A percentile compares a stretch with the other conserved stretches of the same genome.
Conservation (phyloP, 805 yeast species). For the Yamadazyma philogaea region DNA sequence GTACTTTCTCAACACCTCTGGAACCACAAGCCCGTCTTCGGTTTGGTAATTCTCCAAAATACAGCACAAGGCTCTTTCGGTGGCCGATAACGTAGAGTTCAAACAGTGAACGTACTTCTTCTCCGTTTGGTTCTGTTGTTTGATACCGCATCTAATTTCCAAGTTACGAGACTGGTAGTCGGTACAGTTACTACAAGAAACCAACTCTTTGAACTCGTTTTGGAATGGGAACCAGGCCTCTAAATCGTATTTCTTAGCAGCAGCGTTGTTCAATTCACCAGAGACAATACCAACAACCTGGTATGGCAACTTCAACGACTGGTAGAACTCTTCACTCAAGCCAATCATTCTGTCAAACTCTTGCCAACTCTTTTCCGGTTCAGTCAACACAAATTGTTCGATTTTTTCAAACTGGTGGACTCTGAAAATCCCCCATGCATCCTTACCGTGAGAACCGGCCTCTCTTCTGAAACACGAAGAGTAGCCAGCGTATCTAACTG, state of each 20-base stretch:
- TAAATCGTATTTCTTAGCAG: conserved; percentile 97
- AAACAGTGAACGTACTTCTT: conserved; percentile 98
- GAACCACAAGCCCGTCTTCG: conserved; percentile 89
- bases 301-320: conserved; percentile 89
- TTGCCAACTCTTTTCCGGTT: conserved; percentile 97
- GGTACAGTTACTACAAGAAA: conserved; percentile 98
- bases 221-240: conserved; percentile 99
- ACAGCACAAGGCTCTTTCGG: conserved; percentile 98
- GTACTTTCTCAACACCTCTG: conserved; percentile 92
- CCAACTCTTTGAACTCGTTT: conserved; percentile 96
- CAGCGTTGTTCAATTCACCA: conserved; percentile 98
- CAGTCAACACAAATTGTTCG: conserved; percentile 93
- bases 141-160: conserved; percentile 98
- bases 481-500: conserved; percentile 95
- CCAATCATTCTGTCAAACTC: conserved; percentile 96
- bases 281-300: conserved; percentile 97
- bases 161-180: conserved; percentile 98
- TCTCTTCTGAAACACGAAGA: conserved; percentile 99
- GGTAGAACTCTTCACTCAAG: conserved; percentile 87
- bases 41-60: conserved; percentile 96
- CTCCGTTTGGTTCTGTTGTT: conserved; percentile 89
- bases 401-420: conserved; percentile 98
- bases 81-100: conserved; percentile 95
- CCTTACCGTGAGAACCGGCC: conserved; percentile 99
- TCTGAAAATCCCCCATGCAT: conserved; percentile 99